phyloP scores from a whole-genome alignment of 2,329 filamentous ascomycete species.

The Hymenoscyphus occultus region DNA sequence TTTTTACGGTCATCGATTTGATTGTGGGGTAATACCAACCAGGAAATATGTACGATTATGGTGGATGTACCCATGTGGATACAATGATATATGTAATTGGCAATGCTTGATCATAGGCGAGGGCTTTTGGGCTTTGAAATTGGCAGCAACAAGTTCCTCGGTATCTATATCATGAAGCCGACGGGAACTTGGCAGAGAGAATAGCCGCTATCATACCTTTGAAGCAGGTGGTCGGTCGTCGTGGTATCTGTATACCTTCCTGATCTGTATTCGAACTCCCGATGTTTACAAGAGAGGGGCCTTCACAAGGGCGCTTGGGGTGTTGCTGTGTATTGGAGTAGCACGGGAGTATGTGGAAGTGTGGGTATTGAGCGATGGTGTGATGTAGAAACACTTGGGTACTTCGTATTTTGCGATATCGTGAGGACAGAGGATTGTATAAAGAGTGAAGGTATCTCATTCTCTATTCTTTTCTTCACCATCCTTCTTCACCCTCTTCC shows the following conservation, averaged over 20 bases:
- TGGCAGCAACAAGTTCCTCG: not conserved
- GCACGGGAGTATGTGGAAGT: not conserved
- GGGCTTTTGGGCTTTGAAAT: not conserved
- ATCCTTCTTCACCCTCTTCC: not conserved
- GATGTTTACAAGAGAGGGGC: not conserved
- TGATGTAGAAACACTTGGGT: not conserved
- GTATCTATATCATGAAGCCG: not conserved
- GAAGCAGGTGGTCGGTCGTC: not conserved
- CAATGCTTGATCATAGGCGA: not conserved
- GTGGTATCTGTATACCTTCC: slow-evolving; percentile 1
- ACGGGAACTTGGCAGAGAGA: not conserved
- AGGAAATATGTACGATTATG: not conserved
- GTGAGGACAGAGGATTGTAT: not conserved
- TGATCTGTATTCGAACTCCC: not conserved
- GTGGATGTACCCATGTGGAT: not conserved
- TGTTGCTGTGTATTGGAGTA: not conserved
- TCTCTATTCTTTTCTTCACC: not conserved
- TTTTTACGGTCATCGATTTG: not conserved
- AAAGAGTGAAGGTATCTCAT: not conserved
- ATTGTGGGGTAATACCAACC: not conserved
- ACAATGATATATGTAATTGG: not conserved
- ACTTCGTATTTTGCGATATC: not conserved
- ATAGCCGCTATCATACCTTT: not conserved
- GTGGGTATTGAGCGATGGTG: not conserved
- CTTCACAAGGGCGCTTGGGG: no score